phyloP scores from a whole-genome alignment of 2,329 filamentous ascomycete genomes.

The Hortaea werneckii region DNA sequence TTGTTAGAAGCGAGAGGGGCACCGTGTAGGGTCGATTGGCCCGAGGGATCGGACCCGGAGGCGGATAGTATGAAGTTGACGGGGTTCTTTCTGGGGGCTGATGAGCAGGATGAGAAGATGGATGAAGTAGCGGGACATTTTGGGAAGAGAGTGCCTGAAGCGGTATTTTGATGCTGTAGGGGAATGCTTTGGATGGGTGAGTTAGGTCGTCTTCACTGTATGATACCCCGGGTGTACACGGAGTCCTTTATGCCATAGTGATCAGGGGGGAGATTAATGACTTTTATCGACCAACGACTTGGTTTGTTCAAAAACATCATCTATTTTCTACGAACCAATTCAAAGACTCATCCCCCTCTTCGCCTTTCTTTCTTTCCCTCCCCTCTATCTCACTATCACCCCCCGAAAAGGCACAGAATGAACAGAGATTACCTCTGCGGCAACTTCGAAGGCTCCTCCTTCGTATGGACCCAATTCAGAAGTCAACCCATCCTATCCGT shows the following conservation, averaged over 20 bases:
- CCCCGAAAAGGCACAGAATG: neutral
- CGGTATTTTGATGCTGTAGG: slow-evolving; percentile 49
- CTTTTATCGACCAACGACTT: too few species aligned
- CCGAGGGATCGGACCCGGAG: slow-evolving; percentile 57
- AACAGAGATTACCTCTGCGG: neutral
- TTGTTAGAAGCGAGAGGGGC: slow-evolving; percentile 70
- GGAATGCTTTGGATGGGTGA: too few species aligned
- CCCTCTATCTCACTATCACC: neutral
- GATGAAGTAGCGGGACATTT: slow-evolving; percentile 76
- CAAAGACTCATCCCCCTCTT: neutral
- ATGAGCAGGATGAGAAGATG: slow-evolving; percentile 37
- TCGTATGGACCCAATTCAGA: neutral
- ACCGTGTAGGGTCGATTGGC: slow-evolving; percentile 70
- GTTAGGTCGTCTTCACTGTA: too few species aligned
- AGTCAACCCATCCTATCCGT: neutral
- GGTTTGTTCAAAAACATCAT: too few species aligned
- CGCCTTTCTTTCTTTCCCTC: neutral
- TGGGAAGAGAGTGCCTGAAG: slow-evolving; percentile 58
- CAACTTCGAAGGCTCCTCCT: slow-evolving; percentile 1
- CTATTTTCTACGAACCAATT: too few species aligned
- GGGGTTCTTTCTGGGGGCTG: slow-evolving; percentile 55
- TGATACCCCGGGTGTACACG: too few species aligned
- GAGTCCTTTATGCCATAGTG: too few species aligned
- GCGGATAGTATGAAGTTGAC: slow-evolving; percentile 59
- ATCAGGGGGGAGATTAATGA: too few species aligned